Evolutionary conservation across 1,284 basidiomycete genomes (phyloP), one percentile per base, ranked within the genome.

Genomic region (Ustilago lituana): DNA sequence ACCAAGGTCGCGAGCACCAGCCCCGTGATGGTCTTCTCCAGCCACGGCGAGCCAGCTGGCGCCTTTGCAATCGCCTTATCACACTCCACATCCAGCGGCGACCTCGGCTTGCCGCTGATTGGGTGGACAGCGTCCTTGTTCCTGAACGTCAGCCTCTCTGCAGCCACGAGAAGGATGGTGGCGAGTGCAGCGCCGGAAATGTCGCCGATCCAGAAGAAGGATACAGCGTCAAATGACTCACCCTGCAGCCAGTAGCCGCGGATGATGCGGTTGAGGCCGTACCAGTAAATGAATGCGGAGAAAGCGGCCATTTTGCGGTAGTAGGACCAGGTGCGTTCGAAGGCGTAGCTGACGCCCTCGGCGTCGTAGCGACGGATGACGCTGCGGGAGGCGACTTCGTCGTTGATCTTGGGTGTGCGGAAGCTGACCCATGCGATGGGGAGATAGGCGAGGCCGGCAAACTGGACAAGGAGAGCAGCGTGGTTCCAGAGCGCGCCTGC

Each of bases 311-410:
- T 58, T 45, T 66, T 70, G 36, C 72, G 63, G 57, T 74, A 71
- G 50, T 70, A 71, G 9, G 67, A 70, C 72, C 72, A 74, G 14
- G 72, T 74, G 24, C 72, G 54, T 29, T 74, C 72, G 24, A 74
- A 74, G 10, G 58, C 60, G 29, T 70, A 74, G 53, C 63, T 67
- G 43, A 74, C 60, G 8, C 64, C 62, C 19, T 70, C 72, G 14
- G 67, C 67, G n/a, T 70, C 57, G 50, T 54, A 74, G 4, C 46
- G 27, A 10, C 56, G 51, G 38, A 74, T 60, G 38, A 60, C 53
- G 29, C 51, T 38, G 49, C 64, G 62, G 2, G 68, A 58, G 4
- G 36, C 57, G 17, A 36, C 23, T 22, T 74, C 56, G 33, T 53
- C 50, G 48, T 67, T 66, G 60, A 70, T 45, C 22, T 58, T 62